Conservation (phyloP, 176 grass and related monocot species). For the Urochloa ruziziensis region DNA sequence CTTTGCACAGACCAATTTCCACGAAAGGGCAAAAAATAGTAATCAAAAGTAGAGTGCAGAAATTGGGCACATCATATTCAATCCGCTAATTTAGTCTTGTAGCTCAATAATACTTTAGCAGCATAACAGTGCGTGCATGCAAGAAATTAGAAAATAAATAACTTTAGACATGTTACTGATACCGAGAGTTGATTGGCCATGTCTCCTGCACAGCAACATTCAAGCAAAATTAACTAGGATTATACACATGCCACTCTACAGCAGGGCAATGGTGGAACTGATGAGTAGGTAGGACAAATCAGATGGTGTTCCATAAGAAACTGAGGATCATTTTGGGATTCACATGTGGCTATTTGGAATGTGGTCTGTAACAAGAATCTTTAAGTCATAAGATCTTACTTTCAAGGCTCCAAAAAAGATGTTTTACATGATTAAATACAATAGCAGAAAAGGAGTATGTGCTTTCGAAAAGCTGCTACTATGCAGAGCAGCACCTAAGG, state of each 20-base stretch:
- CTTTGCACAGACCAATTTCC: neutral
- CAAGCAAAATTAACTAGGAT: slow-evolving; percentile 2
- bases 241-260: slow-evolving; percentile 7
- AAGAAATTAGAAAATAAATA: slow-evolving; percentile 2
- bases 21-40: neutral
- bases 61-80: neutral
- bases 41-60: neutral
- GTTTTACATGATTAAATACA: neutral
- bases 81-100: neutral
- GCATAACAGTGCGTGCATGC: neutral
- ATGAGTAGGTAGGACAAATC: slow-evolving; percentile 5
- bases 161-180: neutral
- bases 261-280: slow-evolving; percentile 1
- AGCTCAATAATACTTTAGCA: neutral
- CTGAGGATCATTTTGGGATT: neutral
- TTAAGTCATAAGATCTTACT: neutral
- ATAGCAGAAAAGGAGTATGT: neutral
- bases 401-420: neutral
- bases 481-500: neutral
- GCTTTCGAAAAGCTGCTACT: neutral
- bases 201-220: neutral
- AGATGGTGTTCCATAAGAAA: neutral
- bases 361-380: neutral
- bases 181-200: neutral
- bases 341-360: neutral